Conservation (phyloP, 116 monocot species). For the Posidonia oceanica region DNA sequence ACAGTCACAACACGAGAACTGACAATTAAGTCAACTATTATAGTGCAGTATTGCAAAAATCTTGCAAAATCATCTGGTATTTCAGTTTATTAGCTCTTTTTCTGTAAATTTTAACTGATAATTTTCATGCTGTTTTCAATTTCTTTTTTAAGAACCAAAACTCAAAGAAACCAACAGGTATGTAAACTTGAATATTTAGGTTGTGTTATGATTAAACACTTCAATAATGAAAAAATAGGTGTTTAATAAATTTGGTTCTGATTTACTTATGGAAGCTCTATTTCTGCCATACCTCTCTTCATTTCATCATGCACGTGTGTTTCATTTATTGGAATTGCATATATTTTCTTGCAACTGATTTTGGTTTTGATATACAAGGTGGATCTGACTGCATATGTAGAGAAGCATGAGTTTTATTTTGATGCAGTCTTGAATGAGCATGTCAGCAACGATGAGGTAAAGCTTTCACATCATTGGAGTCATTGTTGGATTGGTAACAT, state of each 20-base stretch:
- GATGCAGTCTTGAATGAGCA: slow-evolving; percentile 94
- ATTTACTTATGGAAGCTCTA: not conserved
- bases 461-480: not conserved
- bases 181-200: too few species aligned
- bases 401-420: slow-evolving; percentile 98
- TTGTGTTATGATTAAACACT: too few species aligned
- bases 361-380: slow-evolving; percentile 39
- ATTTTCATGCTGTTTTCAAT: too few species aligned
- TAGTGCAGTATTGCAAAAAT: too few species aligned
- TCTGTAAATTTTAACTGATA: too few species aligned
- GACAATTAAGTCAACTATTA: too few species aligned
- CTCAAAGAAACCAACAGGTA: too few species aligned
- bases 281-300: not conserved
- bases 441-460: slow-evolving; percentile 95
- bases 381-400: slow-evolving; percentile 98
- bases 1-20: too few species aligned
- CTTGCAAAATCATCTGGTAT: too few species aligned
- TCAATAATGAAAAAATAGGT: too few species aligned
- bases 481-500: not conserved
- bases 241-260: not conserved
- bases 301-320: not conserved
- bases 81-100: too few species aligned
- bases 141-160: too few species aligned
- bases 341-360: not conserved
- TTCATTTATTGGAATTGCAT: not conserved